phyloP scores from a whole-genome alignment of 768 basidiomycete genomes.

The Agaricus blazei region DNA sequence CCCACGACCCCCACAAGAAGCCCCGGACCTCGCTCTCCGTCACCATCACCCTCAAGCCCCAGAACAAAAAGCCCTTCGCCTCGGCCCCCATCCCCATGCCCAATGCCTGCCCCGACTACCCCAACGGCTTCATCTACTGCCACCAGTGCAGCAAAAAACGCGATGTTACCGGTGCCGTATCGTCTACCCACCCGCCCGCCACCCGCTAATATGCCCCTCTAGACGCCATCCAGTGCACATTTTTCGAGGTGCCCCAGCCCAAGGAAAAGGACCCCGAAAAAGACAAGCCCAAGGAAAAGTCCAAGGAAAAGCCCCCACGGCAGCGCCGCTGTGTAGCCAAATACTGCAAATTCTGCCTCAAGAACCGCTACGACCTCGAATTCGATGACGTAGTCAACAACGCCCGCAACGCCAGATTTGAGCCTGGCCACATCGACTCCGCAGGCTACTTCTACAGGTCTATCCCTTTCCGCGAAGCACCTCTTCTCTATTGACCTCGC shows the following conservation, averaged over 20 bases:
- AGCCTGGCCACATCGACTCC: conserved; percentile 18
- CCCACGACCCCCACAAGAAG: conserved; percentile 28
- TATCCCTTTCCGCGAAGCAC: conserved; percentile 7
- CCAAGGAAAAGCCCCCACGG: conserved; percentile 4
- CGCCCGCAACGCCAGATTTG: conserved; percentile 11
- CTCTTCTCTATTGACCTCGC: background rate
- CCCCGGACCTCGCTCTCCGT: conserved; percentile 20
- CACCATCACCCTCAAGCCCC: conserved; percentile 15
- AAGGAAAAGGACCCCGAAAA: conserved; percentile 21
- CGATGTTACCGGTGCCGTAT: conserved; percentile 39
- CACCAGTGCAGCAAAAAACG: conserved; percentile 71
- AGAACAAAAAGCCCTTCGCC: conserved; percentile 22
- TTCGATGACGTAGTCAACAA: conserved; percentile 32
- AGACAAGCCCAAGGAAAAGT: conserved; percentile 14
- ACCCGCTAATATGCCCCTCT: background rate
- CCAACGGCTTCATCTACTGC: conserved; percentile 49
- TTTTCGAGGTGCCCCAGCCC: conserved; percentile 16
- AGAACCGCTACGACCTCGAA: conserved; percentile 60
- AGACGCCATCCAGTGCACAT: conserved; percentile 34
- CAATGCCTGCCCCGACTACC: conserved; percentile 26
- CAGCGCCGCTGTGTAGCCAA: conserved; percentile 43
- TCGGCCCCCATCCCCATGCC: conserved; percentile 14
- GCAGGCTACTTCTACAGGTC: conserved; percentile 51
- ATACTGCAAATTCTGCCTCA: conserved; percentile 63
- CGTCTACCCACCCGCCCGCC: conserved; percentile 3